Conservation (phyloP, 2,329 filamentous ascomycete genomes). For the Talaromyces sp. region DNA sequence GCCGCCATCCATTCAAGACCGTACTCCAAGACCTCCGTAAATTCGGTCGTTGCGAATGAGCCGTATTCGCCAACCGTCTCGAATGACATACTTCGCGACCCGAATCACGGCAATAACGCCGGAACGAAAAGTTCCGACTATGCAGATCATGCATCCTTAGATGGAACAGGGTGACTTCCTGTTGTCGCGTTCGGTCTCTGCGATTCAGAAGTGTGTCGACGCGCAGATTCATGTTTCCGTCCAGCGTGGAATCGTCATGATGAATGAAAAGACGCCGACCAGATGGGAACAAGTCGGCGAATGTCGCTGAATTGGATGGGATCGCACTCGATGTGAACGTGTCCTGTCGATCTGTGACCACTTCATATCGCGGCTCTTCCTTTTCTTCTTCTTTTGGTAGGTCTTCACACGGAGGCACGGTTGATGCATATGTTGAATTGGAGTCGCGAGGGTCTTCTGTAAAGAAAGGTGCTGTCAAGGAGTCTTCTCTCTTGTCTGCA, state of each 20-base stretch:
- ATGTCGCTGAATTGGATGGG: slow-evolving; percentile 76
- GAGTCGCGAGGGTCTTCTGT: slow-evolving; percentile 54
- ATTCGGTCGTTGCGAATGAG: slow-evolving; percentile 51
- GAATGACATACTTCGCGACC: slow-evolving; percentile 90
- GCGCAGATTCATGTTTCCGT: slow-evolving; percentile 95
- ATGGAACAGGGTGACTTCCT: slow-evolving; percentile 80
- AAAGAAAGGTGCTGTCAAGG: slow-evolving; percentile 20
- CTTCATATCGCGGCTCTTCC: slow-evolving; percentile 49
- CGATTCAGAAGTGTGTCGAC: slow-evolving; percentile 71
- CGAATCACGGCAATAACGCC: slow-evolving; percentile 88
- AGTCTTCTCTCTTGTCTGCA: slow-evolving; percentile 26
- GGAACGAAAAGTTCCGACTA: slow-evolving; percentile 82
- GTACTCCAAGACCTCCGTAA: slow-evolving; percentile 61
- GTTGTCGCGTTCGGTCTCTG: slow-evolving; percentile 48
- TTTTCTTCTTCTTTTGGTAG: slow-evolving; percentile 39
- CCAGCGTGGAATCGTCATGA: slow-evolving; percentile 84
- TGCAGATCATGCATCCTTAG: slow-evolving; percentile 90
- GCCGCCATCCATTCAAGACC: slow-evolving; percentile 56
- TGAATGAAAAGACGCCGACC: slow-evolving; percentile 75
- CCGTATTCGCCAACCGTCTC: slow-evolving; percentile 65
- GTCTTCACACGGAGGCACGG: slow-evolving; percentile 62
- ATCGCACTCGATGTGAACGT: slow-evolving; percentile 65
- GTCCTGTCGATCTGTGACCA: slow-evolving; percentile 52
- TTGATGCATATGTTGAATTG: slow-evolving; percentile 77
- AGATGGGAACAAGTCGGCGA: slow-evolving; percentile 83